Percentiles rank a stretch among this genome's conserved stretches.
Evolutionary conservation across 495 filamentous ascomycete genomes (phyloP).

Genomic region (Chaetomium cochliodes): DNA sequence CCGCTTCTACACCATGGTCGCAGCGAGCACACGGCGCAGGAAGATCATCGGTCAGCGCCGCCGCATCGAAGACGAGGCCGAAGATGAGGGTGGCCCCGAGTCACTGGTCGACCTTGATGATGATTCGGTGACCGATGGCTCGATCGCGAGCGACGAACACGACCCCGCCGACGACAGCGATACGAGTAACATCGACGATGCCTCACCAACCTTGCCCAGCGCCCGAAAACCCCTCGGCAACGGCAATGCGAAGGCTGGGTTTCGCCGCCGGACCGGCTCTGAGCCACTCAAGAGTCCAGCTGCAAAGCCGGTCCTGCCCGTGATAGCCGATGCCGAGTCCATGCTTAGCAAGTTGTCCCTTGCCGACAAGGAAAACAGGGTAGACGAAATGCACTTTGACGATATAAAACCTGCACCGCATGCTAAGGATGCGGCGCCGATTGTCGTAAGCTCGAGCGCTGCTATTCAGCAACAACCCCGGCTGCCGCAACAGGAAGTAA

Average conservation of each 20-base stretch:
- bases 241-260: constrained; percentile 43
- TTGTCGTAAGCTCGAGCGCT: constrained; percentile 48
- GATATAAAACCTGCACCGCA: constrained; percentile 44
- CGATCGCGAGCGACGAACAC: constrained; percentile 69
- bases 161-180: constrained; percentile 80
- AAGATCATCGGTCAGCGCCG: constrained; percentile 74
- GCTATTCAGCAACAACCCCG: constrained; percentile 34
- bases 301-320: constrained; percentile 40
- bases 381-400: constrained; percentile 66
- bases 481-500: constrained; percentile 61
- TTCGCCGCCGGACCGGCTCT: constrained; percentile 39
- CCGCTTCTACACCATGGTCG: constrained; percentile 32
- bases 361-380: constrained; percentile 53
- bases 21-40: constrained; percentile 55
- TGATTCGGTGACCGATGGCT: constrained; percentile 80
- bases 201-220: constrained; percentile 51
- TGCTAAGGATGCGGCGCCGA: constrained; percentile 41
- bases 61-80: constrained; percentile 75
- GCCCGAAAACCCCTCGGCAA: constrained; percentile 38
- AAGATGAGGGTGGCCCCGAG: constrained; percentile 67
- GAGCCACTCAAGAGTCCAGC: constrained; percentile 37
- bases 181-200: constrained; percentile 63
- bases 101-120: constrained; percentile 65
- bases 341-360: constrained; percentile 85
- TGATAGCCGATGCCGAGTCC: constrained; percentile 69